Percentiles rank a stretch among this genome's conserved stretches.
phyloP scores from a whole-genome alignment of 345 rosid genomes.

The Populus deltoides region DNA sequence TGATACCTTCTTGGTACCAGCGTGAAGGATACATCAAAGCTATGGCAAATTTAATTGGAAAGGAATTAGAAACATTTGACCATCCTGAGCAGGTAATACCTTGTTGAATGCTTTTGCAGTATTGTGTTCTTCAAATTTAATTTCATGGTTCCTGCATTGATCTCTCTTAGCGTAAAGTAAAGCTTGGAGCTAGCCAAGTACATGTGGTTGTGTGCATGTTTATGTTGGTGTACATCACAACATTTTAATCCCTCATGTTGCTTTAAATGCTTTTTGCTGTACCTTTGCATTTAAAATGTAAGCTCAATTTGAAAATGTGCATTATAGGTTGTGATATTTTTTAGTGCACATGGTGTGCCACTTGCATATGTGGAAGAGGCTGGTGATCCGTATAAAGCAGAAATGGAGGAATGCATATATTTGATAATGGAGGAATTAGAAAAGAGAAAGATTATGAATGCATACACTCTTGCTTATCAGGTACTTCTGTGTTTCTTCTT shows the following conservation, averaged over 20 bases:
- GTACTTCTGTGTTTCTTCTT: constrained; percentile 30
- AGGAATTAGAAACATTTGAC: constrained; percentile 66
- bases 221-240: background rate
- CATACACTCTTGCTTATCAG: constrained; percentile 96
- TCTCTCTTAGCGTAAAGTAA: background rate
- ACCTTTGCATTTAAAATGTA: background rate
- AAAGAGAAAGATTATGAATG: constrained; percentile 63
- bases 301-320: constrained; percentile 18
- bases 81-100: constrained; percentile 59
- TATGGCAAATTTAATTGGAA: constrained; percentile 75
- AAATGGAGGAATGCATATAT: constrained; percentile 98
- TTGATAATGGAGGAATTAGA: constrained; percentile 95
- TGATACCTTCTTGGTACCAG: constrained; percentile 99
- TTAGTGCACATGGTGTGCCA: constrained; percentile 99
- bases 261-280: background rate
- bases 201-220: too few species aligned
- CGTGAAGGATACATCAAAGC: constrained; percentile 95
- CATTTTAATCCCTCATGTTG: background rate
- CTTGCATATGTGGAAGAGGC: constrained; percentile 99
- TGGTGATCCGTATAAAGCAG: constrained; percentile 99
- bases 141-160: background rate
- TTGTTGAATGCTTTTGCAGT: background rate
- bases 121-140: constrained; percentile 5
- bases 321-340: constrained; percentile 86
- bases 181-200: background rate